Conservation (phyloP, 2,329 filamentous ascomycete genomes). For the Phaeoacremonium minimum region DNA sequence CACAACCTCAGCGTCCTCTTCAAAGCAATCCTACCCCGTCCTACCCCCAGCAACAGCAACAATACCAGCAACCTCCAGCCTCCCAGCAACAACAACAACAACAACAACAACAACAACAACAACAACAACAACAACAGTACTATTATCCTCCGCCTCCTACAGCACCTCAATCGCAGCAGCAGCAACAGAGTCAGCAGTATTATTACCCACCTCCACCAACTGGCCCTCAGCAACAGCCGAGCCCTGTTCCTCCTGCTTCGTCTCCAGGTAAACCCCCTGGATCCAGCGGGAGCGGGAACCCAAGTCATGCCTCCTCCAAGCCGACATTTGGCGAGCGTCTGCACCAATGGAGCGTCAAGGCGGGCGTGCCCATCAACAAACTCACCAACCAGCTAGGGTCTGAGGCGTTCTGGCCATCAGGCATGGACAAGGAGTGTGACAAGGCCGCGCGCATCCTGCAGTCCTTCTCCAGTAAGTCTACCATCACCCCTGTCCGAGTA, state of each 20-base stretch:
- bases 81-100: too few relatives aligned
- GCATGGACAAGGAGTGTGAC: constrained; percentile 39
- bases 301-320: constrained; percentile 1
- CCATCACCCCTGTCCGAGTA: background rate
- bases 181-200: background rate
- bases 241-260: background rate
- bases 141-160: constrained; percentile 5
- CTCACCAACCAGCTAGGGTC: constrained; percentile 50
- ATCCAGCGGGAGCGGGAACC: background rate
- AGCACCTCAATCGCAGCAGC: constrained; percentile 2
- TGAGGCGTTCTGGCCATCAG: constrained; percentile 53
- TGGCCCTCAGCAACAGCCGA: too few relatives aligned
- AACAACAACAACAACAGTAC: constrained; percentile 1
- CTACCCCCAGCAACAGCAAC: too few relatives aligned
- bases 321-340: constrained; percentile 14
- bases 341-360: constrained; percentile 13
- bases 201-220: background rate
- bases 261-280: background rate
- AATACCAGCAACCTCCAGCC: too few relatives aligned
- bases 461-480: constrained; percentile 63
- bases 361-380: constrained; percentile 62
- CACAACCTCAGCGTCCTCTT: too few relatives aligned
- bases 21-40: too few relatives aligned
- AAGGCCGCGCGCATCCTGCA: constrained; percentile 72
- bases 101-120: background rate